Evolutionary conservation across 2,329 filamentous ascomycete species (phyloP), one percentile per base, ranked within the genome.

Genomic region (Xylariaceae sp.): DNA sequence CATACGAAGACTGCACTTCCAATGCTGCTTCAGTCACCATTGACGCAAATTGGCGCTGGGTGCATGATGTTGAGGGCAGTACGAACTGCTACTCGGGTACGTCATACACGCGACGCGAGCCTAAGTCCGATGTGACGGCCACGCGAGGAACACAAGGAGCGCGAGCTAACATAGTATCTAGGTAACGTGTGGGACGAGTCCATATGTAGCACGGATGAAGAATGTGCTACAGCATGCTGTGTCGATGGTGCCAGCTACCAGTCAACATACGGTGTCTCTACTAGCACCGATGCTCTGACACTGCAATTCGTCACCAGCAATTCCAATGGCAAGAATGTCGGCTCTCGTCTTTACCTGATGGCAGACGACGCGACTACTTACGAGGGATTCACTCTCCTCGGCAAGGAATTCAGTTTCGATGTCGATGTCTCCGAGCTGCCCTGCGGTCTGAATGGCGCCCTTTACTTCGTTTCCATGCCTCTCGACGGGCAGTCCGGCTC

Each of bases 361-460:
- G 72, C 73, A 55, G 71, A 73, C 54, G 69, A 73, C 48, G 75
- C 78, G 41, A 71, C 69, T 49, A 75, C 74, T 43, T 85, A 85
- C 62, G 66, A 82, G 65, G 72, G 76, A 58, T 77, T 84, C 66
- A 74, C 79, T 51, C 67, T 82, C 48, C 71, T 76, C 51, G 78
- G 78, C 65, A 71, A 78, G 58, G 81, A 85, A 61, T 77, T 85
- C 64, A 78, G 77, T 30, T 83, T 85, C 52, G 80, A 83, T 44
- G 80, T 84, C 12, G 81, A 85, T 61, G 75, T 82, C 39, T 81
- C 78, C 35, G 73, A 76, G 53, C 70, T 84, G 17, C 54, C 50
- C 39, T 85, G 81, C 57, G 82, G 82, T 46, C 66, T 85, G 47
- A 84, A 85, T 63, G 81, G 81, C 46, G 80, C 81, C 31, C 64